Base-by-base conservation (phyloP, 2,329 filamentous ascomycete genomes). In the Talaromyces rugulosus region DNA sequence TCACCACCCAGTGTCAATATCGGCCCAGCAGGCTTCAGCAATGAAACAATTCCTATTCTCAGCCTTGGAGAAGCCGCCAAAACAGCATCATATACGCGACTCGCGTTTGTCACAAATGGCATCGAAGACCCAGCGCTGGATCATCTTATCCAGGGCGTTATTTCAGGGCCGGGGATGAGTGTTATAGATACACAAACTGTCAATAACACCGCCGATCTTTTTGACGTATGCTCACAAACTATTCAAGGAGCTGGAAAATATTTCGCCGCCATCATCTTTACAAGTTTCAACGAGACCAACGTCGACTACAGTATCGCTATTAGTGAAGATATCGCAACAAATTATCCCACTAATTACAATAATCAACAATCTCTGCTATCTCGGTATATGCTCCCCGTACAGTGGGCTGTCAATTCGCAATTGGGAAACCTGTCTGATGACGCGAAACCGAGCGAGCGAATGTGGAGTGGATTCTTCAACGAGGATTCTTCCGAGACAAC, bases 311-410 rank as follows among this genome's bases (percentile, higher is more conserved):
- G n/a, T 33, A 57, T 57, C 14, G 55, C 40, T 42, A 47, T 57
- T 33, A 57, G 55, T 36, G 34, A 57, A 34, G 40, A 31, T 47
- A n/a, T 57, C 30, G 12, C 28, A 16, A 16, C 8, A 27, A 18
- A 47, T 42, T 57, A 16, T 42, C 55, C 55, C 7, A 47, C 28
- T 11, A 47, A 33, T 23, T 57, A 57, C 12, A 23, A 47, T 30
- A 57, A 57, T 14, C 55, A 57, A 23, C 34, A 44, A n/a, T 57
- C 55, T n/a, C 44, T 57, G 40, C 27, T 57, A 36, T 57, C 55
- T 47, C 55, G 40, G 3, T 57, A 57, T 31, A 57, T 57, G 31
- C n/a, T 57, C 27, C 55, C 55, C 16, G 30, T 57, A 9, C 55
- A 57, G 28, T 57, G 55, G 55, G 33, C n/a, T 16, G 12, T 57